Percentiles rank a stretch among this genome's conserved stretches.
Evolutionary conservation across 371 early-diverging fungal genomes (phyloP).

Genomic region (Mortierella sp.): DNA sequence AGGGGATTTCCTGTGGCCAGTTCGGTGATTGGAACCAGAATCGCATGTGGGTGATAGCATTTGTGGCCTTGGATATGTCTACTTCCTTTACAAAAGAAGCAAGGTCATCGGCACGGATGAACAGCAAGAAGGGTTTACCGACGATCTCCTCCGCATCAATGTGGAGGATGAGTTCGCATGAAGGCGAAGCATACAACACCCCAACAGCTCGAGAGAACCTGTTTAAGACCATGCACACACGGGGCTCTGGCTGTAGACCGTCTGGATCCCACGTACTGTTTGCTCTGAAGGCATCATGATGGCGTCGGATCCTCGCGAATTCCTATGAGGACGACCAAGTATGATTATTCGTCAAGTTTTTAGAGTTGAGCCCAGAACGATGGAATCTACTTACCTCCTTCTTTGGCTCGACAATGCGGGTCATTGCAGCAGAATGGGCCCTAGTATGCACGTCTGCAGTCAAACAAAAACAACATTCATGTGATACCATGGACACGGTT

Average conservation of each 20-base stretch:
- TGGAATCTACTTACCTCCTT: too few species aligned
- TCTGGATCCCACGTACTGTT: slow-evolving; percentile 40
- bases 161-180: slow-evolving; percentile 32
- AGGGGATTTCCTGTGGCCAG: slow-evolving; percentile 36
- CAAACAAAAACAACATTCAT: too few species aligned
- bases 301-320: slow-evolving; percentile 42
- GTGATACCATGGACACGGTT: too few species aligned
- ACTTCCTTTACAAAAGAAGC: slow-evolving; percentile 38
- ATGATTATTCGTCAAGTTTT: too few species aligned
- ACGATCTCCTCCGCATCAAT: slow-evolving; percentile 22
- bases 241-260: slow-evolving; percentile 39
- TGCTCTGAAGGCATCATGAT: slow-evolving; percentile 32
- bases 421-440: too few species aligned
- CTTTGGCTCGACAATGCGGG: too few species aligned
- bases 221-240: slow-evolving; percentile 54
- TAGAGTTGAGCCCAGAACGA: too few species aligned
- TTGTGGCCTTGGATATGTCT: slow-evolving; percentile 44
- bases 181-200: slow-evolving; percentile 49
- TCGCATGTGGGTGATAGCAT: slow-evolving; percentile 46
- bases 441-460: too few species aligned
- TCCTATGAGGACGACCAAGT: too few species aligned
- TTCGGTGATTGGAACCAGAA: slow-evolving; percentile 50
- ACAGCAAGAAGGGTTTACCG: slow-evolving; percentile 41
- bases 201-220: slow-evolving; percentile 40
- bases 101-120: slow-evolving; percentile 46